phyloP scores from a whole-genome alignment of 345 rosid genomes.

The Rubroshorea leprosula region DNA sequence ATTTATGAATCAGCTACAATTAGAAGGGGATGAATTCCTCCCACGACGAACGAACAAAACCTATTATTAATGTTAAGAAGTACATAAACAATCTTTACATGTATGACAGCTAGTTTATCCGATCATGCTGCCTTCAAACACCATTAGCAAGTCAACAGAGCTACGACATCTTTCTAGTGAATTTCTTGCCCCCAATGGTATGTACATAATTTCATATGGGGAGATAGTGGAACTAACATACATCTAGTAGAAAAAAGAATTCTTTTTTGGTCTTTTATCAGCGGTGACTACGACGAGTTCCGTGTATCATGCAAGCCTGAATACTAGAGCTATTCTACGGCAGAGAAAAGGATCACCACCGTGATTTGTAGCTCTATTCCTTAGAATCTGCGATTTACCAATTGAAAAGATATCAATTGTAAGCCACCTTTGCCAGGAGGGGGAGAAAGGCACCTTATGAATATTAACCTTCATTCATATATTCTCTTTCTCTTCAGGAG shows the following conservation, averaged over 20 bases:
- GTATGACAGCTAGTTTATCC: conserved; percentile 13
- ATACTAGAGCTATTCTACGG: conserved; percentile 9
- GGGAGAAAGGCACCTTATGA: conserved; percentile 5
- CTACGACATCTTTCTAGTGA: conserved; percentile 5
- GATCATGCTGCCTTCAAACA: not conserved
- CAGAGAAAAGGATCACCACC: not conserved
- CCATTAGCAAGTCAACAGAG: not conserved
- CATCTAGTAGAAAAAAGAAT: not conserved
- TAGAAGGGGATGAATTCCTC: not conserved
- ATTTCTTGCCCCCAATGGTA: conserved; percentile 21
- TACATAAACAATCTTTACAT: conserved; percentile 8
- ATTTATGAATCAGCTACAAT: not conserved
- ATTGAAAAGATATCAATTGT: conserved; percentile 14
- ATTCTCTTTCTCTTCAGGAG: conserved; percentile 69
- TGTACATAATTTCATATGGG: conserved; percentile 25
- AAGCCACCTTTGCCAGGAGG: conserved; percentile 6
- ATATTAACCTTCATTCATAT: conserved; percentile 37
- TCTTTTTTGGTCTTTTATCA: not conserved
- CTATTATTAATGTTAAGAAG: not conserved
- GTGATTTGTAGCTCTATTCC: not conserved
- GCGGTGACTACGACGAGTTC: conserved; percentile 11
- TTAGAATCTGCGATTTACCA: conserved; percentile 14
- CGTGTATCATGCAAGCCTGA: not conserved
- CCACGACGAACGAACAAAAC: not conserved
- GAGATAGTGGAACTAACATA: conserved; percentile 17